phyloP scores from a whole-genome alignment of 805 yeast genomes.

The Cyberlindnera petersonii region DNA sequence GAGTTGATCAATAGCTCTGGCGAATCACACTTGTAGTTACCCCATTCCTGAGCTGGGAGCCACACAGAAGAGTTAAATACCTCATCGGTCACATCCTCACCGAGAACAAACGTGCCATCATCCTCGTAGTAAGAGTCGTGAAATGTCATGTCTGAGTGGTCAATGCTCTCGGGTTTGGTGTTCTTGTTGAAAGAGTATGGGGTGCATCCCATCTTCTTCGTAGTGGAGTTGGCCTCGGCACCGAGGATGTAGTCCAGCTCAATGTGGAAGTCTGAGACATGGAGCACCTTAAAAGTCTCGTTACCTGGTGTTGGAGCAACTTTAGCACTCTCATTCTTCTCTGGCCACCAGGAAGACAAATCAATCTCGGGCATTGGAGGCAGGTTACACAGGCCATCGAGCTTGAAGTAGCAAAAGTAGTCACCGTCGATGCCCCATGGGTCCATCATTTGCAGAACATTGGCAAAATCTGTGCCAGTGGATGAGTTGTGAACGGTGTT shows the following conservation, averaged over 20 bases:
- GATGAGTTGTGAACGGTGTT: constrained; percentile 35
- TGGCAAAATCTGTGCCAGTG: constrained; percentile 46
- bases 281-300: constrained; percentile 56
- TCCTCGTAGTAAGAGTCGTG: constrained; percentile 29
- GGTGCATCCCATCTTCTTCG: constrained; percentile 54
- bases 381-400: constrained; percentile 42
- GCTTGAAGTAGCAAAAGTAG: constrained; percentile 55
- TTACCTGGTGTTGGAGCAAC: constrained; percentile 40
- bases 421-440: constrained; percentile 53
- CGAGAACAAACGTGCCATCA: constrained; percentile 27
- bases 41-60: constrained; percentile 58
- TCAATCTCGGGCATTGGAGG: constrained; percentile 52
- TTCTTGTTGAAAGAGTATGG: constrained; percentile 27
- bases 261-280: constrained; percentile 63
- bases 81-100: constrained; percentile 31
- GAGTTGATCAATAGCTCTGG: constrained; percentile 60
- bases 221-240: constrained; percentile 54
- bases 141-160: constrained; percentile 27
- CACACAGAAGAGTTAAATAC: constrained; percentile 35
- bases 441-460: constrained; percentile 47
- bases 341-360: constrained; percentile 41
- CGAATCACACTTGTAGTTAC: constrained; percentile 61
- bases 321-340: constrained; percentile 38
- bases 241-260: constrained; percentile 53
- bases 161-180: constrained; percentile 15